These are phyloP conservation scores for Dispira parvispora DNA, from an alignment of 192 early-diverging fungal species.

Conservation along the genomic window DNA sequence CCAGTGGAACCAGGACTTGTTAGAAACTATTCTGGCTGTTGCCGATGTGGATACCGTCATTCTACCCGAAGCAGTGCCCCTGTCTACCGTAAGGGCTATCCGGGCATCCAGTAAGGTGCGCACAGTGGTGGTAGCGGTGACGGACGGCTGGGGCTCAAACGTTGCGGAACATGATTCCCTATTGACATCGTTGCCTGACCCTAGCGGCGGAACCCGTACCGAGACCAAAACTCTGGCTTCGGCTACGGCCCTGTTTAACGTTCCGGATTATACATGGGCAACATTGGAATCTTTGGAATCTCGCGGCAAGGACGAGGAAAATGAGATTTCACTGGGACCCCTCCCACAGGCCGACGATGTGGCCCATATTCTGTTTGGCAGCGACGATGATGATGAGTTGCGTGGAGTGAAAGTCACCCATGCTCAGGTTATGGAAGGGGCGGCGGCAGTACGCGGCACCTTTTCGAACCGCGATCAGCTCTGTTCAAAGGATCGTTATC, in stretches of 20 bases:
- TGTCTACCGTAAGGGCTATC: neutral
- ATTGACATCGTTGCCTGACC: neutral
- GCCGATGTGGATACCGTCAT: neutral
- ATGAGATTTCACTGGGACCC: neutral
- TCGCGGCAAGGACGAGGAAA: too few relatives aligned
- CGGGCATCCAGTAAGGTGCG: too few relatives aligned
- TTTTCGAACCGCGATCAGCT: neutral
- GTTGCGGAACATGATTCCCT: neutral
- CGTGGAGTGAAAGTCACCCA: neutral
- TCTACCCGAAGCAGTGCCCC: neutral
- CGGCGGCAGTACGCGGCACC: neutral
- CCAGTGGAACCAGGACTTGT: neutral
- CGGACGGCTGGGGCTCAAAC: too few relatives aligned
- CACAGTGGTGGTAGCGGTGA: neutral
- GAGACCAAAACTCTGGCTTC: neutral
- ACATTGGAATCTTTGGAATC: neutral
- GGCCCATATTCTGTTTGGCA: neutral
- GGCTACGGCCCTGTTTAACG: neutral
- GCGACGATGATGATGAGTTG: neutral
- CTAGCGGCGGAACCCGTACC: neutral
- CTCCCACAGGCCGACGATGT: neutral
- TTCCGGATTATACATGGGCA: too few relatives aligned
- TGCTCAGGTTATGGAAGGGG: neutral
- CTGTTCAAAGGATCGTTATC: neutral
- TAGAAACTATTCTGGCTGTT: neutral